phyloP scores from a whole-genome alignment of 345 rosid species.

The Euphorbia lathyris region DNA sequence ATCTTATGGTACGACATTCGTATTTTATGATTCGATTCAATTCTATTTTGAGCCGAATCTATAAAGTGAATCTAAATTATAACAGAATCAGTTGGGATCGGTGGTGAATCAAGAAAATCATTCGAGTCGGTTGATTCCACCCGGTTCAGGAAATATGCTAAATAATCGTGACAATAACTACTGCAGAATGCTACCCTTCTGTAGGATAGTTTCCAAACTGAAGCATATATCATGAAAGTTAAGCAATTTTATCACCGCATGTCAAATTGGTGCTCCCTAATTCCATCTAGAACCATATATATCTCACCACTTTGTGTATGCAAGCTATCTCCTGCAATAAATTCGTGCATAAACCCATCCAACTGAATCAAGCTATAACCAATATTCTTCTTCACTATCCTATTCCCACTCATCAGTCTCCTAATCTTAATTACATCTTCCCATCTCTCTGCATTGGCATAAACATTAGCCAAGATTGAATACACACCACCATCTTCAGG shows the following conservation, averaged over 20 bases:
- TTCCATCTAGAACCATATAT: slow-evolving; percentile 29
- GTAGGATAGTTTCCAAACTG: background rate
- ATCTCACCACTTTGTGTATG: slow-evolving; percentile 26
- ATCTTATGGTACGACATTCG: too few species aligned
- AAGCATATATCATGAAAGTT: background rate
- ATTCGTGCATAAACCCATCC: slow-evolving; percentile 32
- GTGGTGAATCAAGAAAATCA: too few species aligned
- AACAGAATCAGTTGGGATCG: too few species aligned
- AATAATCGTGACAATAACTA: too few species aligned
- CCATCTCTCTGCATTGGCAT: slow-evolving; percentile 63
- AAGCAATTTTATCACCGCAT: background rate
- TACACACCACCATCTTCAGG: slow-evolving; percentile 79
- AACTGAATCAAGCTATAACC: slow-evolving; percentile 52
- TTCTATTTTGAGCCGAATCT: too few species aligned
- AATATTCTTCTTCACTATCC: slow-evolving; percentile 45
- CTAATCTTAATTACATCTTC: slow-evolving; percentile 62
- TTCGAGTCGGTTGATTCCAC: too few species aligned
- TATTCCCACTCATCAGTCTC: slow-evolving; percentile 35
- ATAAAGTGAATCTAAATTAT: too few species aligned
- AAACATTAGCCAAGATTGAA: slow-evolving; percentile 60
- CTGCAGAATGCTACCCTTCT: background rate
- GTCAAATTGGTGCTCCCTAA: slow-evolving; percentile 28
- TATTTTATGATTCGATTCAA: too few species aligned
- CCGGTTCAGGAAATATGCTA: too few species aligned
- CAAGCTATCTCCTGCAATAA: slow-evolving; percentile 35